Evolutionary conservation across 78 protist genomes (phyloP).

Genomic region (Paratrimastix pyriformis): DNA sequence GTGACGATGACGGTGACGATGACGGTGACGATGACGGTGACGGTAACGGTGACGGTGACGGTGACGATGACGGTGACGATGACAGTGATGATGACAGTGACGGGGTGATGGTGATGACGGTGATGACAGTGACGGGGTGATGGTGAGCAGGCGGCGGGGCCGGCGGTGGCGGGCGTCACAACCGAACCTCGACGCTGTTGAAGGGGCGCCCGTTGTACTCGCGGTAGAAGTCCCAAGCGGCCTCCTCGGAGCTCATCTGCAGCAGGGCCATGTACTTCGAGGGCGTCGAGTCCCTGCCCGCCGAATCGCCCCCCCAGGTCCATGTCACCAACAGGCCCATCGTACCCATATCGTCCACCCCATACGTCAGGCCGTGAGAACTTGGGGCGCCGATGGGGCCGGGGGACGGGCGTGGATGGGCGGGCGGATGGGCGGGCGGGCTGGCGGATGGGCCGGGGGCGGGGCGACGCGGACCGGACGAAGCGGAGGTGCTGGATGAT

Average conservation of each 20-base stretch:
- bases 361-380: too few species aligned
- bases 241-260: conserved; percentile 16
- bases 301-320: neutral
- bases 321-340: neutral
- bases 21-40: neutral
- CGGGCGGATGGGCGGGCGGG: too few species aligned
- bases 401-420: too few species aligned
- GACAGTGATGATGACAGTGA: neutral
- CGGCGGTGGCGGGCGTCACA: too few species aligned
- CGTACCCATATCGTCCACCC: neutral
- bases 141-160: too few species aligned
- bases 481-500: neutral
- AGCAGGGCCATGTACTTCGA: conserved; percentile 53
- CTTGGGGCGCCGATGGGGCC: too few species aligned
- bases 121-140: neutral
- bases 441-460: too few species aligned
- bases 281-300: conserved; percentile 28
- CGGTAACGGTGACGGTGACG: neutral
- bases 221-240: conserved; percentile 46
- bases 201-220: conserved; percentile 50
- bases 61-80: neutral
- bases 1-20: neutral
- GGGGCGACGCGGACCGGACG: neutral
- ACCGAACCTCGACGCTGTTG: conserved; percentile 49
- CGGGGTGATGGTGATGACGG: neutral